A percentile compares a stretch with the other conserved stretches of the same genome.
These are phyloP conservation scores for Dittrichia graveolens DNA, from an alignment of 129 eudicot species.

Conservation along the genomic window DNA sequence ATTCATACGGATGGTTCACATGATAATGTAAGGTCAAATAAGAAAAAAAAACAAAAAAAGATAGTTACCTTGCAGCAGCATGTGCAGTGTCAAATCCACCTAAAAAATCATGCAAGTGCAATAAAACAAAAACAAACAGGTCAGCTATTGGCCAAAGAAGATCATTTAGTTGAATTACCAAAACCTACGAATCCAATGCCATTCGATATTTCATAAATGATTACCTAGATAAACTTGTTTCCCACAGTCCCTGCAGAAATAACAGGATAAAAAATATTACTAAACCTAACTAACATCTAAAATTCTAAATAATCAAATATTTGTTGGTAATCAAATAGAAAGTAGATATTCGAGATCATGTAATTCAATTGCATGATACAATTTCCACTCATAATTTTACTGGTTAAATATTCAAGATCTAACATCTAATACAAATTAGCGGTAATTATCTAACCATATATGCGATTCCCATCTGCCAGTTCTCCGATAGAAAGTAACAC, in stretches of 20 bases:
- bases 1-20: slow-evolving; percentile 23
- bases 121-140: slow-evolving; percentile 23
- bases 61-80: slow-evolving; percentile 42
- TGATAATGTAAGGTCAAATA: slow-evolving; percentile 5
- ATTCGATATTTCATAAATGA: slow-evolving; percentile 12
- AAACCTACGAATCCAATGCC: slow-evolving; percentile 29
- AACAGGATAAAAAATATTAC: background rate
- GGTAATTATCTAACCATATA: slow-evolving; percentile 53
- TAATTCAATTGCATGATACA: slow-evolving; percentile 16
- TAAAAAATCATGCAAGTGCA: slow-evolving; percentile 31
- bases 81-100: slow-evolving; percentile 59
- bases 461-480: slow-evolving; percentile 96
- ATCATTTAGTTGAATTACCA: slow-evolving; percentile 16
- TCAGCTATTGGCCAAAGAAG: slow-evolving; percentile 18
- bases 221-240: slow-evolving; percentile 85
- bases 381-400: background rate
- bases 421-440: background rate
- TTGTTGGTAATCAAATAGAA: background rate
- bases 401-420: too few relatives aligned
- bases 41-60: slow-evolving; percentile 6
- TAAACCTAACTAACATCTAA: slow-evolving; percentile 3
- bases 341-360: background rate
- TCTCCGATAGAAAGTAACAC: slow-evolving; percentile 83
- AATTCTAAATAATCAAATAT: slow-evolving; percentile 11
- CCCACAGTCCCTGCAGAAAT: slow-evolving; percentile 75